A percentile compares a stretch with the other conserved stretches of the same genome.
Conservation (phyloP, 2,329 filamentous ascomycete genomes). For the Lachnellula hyalina region DNA sequence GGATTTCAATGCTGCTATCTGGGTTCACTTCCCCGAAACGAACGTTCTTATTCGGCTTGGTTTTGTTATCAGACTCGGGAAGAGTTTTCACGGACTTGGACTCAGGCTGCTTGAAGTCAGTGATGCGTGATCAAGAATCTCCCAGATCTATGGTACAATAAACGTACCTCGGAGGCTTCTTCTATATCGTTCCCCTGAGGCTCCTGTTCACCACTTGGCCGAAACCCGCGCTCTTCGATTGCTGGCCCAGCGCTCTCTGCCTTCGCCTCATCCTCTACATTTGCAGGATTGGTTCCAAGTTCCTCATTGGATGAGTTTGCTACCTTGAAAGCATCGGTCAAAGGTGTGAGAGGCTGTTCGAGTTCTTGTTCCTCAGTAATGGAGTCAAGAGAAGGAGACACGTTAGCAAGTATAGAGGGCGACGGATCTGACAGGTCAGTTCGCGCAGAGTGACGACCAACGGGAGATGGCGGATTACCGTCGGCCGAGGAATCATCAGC, state of each 20-base stretch:
- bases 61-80: slow-evolving; percentile 4
- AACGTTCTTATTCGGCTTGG: no score
- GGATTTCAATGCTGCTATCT: neutral
- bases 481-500: slow-evolving; percentile 20
- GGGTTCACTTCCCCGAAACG: neutral
- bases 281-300: neutral
- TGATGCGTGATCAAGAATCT: slow-evolving; percentile 12
- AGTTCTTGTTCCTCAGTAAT: slow-evolving; percentile 23
- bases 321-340: neutral
- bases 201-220: neutral
- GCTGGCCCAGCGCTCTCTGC: neutral
- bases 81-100: neutral
- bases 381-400: slow-evolving; percentile 22
- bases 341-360: slow-evolving; percentile 7
- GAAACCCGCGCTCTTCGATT: neutral
- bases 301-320: neutral
- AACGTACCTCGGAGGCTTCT: neutral
- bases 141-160: neutral
- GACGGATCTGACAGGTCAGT: slow-evolving; percentile 8
- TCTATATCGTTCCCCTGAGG: neutral
- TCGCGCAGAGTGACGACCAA: slow-evolving; percentile 7
- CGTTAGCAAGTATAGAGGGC: slow-evolving; percentile 9
- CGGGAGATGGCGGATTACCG: slow-evolving; percentile 17
- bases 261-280: neutral
- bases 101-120: slow-evolving; percentile 7